Evolutionary conservation across 257 asterid genomes (phyloP), one percentile per base, ranked within the genome.

Genomic region (Parsonsia alboflavescens): DNA sequence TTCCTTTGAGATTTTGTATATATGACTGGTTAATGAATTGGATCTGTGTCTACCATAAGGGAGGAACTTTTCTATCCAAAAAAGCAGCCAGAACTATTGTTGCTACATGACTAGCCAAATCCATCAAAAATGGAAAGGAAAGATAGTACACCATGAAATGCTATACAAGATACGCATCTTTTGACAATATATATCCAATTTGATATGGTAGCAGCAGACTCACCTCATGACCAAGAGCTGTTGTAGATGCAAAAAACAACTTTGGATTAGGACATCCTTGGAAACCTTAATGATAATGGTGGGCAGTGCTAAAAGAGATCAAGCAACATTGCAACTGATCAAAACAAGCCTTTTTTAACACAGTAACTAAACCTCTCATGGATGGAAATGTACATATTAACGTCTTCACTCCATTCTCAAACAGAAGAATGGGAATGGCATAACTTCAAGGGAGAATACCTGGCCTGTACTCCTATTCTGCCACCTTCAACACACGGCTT

Each of bases 401-500:
- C 52, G 0, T 46, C 52, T 46, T 46, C 52, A 1, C 52, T n/a
- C 22, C 30, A 22, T 56, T 26, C 9, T 56, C 41, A 2, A 12
- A 62, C 24, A 33, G 22, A 36, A 62, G 68, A 62, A 48, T 8
- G 1, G 6, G 56, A 5, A 12, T 30, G 45, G 2, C 68, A 30
- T 4, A 62, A 13, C 66, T 59, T 90, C 81, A 90, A 70, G 79
- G 88, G 62, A 0, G 96, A 85, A 73, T 88, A 90, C 41, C 88
- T 88, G 73, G 82, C 94, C 39, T 87, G 84, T 30, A 86, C 62
- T 62, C 91, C 64, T 53, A 90, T 87, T 91, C 86, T 87, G 68
- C 92, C 85, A 56, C 65, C 66, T 83, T 90, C 96, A 0, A 90
- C 94, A 30, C 93, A 88, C 6, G 88, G 90, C 73, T 87, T 90